These are phyloP conservation scores for Penicillium sp. DNA, from an alignment of 2,329 filamentous ascomycete species.

Conservation along the genomic window DNA sequence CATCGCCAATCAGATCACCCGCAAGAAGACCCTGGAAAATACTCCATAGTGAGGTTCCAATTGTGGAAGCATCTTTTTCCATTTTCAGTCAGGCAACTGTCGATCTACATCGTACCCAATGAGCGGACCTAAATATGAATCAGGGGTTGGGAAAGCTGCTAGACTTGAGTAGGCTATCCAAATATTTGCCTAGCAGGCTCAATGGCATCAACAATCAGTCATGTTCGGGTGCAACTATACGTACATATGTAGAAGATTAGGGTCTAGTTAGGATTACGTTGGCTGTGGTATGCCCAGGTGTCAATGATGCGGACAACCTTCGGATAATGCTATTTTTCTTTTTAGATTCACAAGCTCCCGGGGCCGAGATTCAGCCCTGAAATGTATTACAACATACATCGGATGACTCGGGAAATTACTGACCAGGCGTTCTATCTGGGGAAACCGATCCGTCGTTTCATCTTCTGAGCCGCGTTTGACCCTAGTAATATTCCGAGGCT, in stretches of 20 bases:
- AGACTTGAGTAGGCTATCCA: neutral
- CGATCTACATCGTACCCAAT: constrained; percentile 2
- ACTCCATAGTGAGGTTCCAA: neutral
- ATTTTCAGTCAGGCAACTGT: neutral
- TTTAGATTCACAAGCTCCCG: neutral
- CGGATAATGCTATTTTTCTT: neutral
- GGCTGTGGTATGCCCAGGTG: neutral
- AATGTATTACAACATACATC: neutral
- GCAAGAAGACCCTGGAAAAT: neutral
- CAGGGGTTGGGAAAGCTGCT: neutral
- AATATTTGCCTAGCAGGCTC: neutral
- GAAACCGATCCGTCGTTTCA: constrained; percentile 13
- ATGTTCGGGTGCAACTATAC: neutral
- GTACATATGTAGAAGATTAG: neutral
- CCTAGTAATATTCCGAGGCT: constrained; percentile 7
- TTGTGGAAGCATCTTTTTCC: neutral
- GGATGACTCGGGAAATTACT: neutral
- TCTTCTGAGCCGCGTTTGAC: constrained; percentile 8
- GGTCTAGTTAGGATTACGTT: neutral
- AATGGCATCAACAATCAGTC: neutral
- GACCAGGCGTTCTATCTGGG: constrained; percentile 2
- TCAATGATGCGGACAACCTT: neutral
- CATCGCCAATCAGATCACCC: neutral
- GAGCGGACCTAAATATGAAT: neutral
- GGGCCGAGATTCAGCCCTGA: constrained; percentile 2